phyloP scores from a whole-genome alignment of 2,329 filamentous ascomycete genomes.

The Pseudocercospora fijiensis region DNA sequence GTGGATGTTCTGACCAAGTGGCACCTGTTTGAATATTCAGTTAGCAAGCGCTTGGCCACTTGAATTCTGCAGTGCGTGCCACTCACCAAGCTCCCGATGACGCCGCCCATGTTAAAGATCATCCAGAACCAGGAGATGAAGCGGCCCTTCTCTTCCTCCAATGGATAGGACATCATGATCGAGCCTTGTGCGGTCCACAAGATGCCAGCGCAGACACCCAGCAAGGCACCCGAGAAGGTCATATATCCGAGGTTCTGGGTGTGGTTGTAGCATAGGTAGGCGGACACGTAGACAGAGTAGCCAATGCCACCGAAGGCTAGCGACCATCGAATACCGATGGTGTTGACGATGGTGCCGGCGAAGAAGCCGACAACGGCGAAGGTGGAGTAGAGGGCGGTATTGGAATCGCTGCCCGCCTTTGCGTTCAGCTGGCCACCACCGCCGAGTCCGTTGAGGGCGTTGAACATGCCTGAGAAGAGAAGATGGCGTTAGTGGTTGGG shows the following conservation, averaged over 20 bases:
- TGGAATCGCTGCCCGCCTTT: slow-evolving; percentile 61
- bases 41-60: background rate
- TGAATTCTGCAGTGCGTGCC: background rate
- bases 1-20: slow-evolving; percentile 71
- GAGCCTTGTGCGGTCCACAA: slow-evolving; percentile 81
- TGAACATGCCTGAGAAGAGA: slow-evolving; percentile 48
- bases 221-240: slow-evolving; percentile 72
- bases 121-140: slow-evolving; percentile 94
- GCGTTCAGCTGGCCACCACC: slow-evolving; percentile 50
- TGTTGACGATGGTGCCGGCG: slow-evolving; percentile 72
- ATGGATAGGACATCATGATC: slow-evolving; percentile 87
- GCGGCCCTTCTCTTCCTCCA: slow-evolving; percentile 76
- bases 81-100: slow-evolving; percentile 72
- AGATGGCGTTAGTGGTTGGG: background rate
- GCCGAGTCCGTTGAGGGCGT: slow-evolving; percentile 53
- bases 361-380: slow-evolving; percentile 67
- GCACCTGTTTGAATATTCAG: slow-evolving; percentile 51
- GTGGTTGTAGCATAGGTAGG: slow-evolving; percentile 70
- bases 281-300: slow-evolving; percentile 71
- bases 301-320: slow-evolving; percentile 72
- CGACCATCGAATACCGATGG: slow-evolving; percentile 66
- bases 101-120: slow-evolving; percentile 89
- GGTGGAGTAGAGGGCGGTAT: slow-evolving; percentile 69
- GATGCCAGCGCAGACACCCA: slow-evolving; percentile 75
- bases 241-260: slow-evolving; percentile 67